Base-by-base conservation (phyloP, 73 alveolate species). In the Paramecium tetraurelia region DNA sequence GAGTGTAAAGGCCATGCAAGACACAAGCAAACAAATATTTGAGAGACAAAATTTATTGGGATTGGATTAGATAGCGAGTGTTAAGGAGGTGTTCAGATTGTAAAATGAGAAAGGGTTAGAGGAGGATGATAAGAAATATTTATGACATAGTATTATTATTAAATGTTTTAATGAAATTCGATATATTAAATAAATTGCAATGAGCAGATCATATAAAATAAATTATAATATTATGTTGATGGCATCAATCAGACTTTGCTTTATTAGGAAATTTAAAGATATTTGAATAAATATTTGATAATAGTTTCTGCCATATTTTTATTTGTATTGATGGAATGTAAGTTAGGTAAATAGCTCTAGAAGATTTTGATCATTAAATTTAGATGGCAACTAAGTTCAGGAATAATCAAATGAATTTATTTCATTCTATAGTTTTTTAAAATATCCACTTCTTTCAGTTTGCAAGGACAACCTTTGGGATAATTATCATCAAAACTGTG, bases 1-100 rank as follows among this genome's bases (percentile, higher is more conserved):
- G 22, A 89, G 97, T 36, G 92, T 95, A 76, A 92, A 93, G 4
- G 98, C 98, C 6, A 95, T 95, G 98, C 89, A 96, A 89, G 88
- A 95, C 2, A 94, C 96, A 33, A 76, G 96, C 22, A 86, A 94
- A 58, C 41, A 38, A 43, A 94, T 94, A 31, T 89, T 85, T 58
- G 93, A 93, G 18, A 50, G 77, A 11, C 36, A 93, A 59, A 48
- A 88, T 33, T 77, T 93, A 43, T 33, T 87, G 5, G 93, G 94
- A 9, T 83, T 84, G 33, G 95, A 89, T 58, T 24, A 63, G 31
- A 71, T 93, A 85, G 95, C 94, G n/a, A 44, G 85, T 38, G 97
- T 94, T 36, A 86, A 85, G 92, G 96, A 94, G 53, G 95, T 94
- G 38, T 94, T 94, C 83, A 90, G 96, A 89, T 94, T 94, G 24